Base-by-base conservation (phyloP, 169 alveolate genomes). In the Haemoproteus tartakovskyi region DNA sequence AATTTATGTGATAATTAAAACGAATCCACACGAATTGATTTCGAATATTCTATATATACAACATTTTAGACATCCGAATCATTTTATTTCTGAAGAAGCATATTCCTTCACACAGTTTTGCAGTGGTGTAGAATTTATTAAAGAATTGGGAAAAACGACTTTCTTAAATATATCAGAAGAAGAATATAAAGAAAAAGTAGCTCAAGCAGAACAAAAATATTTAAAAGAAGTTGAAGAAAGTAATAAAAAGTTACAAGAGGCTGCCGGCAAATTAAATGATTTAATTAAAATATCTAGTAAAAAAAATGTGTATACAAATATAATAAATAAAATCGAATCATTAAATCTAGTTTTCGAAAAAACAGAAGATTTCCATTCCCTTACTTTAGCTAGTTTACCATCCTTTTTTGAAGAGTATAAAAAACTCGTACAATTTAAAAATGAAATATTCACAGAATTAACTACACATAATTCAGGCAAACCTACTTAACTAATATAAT, bases 41-140 rank as follows among this genome's bases (percentile, higher is more conserved):
- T 87, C 94, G n/a, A 87, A 89, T 36, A 63, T 87, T 33, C 87
- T 87, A 50, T 92, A 63, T 78, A 87, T 91, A 6, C 92, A 86
- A 54, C 60, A 80, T 56, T 92, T 92, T 59, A 62, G 96, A 26
- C 93, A 90, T 64, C 93, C 96, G 24, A 60, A 62, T 24, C 84
- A 89, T 18, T 87, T 87, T 61, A 79, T 87, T 2, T 84, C 93
- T 0, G 95, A 92, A 51, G 96, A 92, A 61, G 91, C 92, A 11
- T 92, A 92, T 64, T 92, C 90, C 12, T 89, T 89, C 56, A 92
- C 96, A 0, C 92, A 87, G 24, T 63, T 90, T 40, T 87, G 87
- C 29, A 89, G 95, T 29, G 96, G 95, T 16, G 88, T 92, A 9
- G 92, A 87, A 78, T 87, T 79, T 70, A 84, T 85, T 24, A 80